These are phyloP conservation scores for Pythium grandisporangium DNA, from an alignment of 352 stramenopile species.

Conservation along the genomic window DNA sequence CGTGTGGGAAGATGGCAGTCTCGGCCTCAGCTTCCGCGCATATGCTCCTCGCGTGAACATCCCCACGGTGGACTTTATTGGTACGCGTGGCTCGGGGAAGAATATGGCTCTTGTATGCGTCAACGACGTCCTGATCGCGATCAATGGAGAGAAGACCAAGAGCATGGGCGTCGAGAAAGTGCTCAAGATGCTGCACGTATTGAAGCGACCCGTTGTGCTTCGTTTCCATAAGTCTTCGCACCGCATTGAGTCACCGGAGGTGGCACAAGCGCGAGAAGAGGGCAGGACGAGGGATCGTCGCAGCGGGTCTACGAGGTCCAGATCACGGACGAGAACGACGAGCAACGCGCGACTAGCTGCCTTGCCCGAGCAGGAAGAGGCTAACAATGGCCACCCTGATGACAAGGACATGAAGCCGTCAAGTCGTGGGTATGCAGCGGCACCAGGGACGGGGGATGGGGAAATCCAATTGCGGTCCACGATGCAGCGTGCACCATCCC, in stretches of 20 bases:
- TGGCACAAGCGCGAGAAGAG: background rate
- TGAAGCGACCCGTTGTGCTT: constrained; percentile 69
- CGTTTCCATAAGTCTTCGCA: constrained; percentile 75
- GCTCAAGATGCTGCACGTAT: constrained; percentile 60
- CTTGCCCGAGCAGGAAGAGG: no score
- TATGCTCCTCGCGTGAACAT: constrained; percentile 65
- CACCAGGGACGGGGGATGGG: constrained; percentile 6
- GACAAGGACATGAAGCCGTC: constrained; percentile 8
- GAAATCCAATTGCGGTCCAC: constrained; percentile 17
- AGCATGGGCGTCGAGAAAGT: constrained; percentile 63
- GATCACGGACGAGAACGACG: no score
- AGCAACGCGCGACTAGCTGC: no score
- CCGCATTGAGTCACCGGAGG: constrained; percentile 17
- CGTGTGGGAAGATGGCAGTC: constrained; percentile 56
- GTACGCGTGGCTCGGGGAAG: constrained; percentile 37
- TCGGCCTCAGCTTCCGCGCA: constrained; percentile 64
- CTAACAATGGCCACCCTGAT: no score
- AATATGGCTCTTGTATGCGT: constrained; percentile 69
- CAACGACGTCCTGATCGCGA: constrained; percentile 75
- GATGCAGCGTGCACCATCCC: background rate
- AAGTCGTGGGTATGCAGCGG: no score
- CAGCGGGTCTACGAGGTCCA: no score
- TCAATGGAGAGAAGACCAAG: constrained; percentile 78
- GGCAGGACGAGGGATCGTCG: background rate
- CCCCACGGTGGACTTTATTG: constrained; percentile 65